A percentile compares a stretch with the other conserved stretches of the same genome.
These are phyloP conservation scores for Claviceps paspali DNA, from an alignment of 2,329 filamentous ascomycete species.

Conservation along the genomic window DNA sequence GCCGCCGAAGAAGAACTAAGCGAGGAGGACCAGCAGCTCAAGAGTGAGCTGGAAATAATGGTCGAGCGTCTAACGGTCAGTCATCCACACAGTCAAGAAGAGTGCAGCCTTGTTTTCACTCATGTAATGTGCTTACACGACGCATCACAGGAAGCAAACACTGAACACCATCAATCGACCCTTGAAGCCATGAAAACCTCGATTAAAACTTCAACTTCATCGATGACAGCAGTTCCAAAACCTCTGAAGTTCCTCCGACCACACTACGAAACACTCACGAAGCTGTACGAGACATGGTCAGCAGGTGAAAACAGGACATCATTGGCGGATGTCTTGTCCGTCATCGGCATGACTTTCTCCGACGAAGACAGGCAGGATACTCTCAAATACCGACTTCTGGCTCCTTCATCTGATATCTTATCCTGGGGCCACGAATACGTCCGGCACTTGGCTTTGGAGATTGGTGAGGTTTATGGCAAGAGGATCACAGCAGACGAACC, in stretches of 20 bases:
- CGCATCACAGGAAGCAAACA: constrained; percentile 58
- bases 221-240: constrained; percentile 98
- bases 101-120: not conserved
- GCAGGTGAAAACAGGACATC: constrained; percentile 73
- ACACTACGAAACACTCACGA: constrained; percentile 81
- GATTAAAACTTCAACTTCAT: constrained; percentile 98
- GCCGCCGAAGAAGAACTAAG: constrained; percentile 67
- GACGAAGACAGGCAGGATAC: constrained; percentile 94
- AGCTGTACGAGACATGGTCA: constrained; percentile 81
- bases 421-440: constrained; percentile 99
- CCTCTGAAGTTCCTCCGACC: constrained; percentile 94
- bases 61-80: constrained; percentile 82
- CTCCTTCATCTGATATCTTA: constrained; percentile 79
- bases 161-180: constrained; percentile 76
- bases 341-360: constrained; percentile 97
- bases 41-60: constrained; percentile 94
- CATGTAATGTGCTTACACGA: not conserved
- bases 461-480: constrained; percentile 86
- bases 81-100: not conserved
- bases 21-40: constrained; percentile 96
- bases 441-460: constrained; percentile 85
- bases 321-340: constrained; percentile 87
- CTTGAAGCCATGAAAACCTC: constrained; percentile 94
- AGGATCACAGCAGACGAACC: constrained; percentile 74
- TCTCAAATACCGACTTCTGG: constrained; percentile 83